Base-by-base conservation (phyloP, 768 basidiomycete genomes). In the Psilocybe cyanescens region DNA sequence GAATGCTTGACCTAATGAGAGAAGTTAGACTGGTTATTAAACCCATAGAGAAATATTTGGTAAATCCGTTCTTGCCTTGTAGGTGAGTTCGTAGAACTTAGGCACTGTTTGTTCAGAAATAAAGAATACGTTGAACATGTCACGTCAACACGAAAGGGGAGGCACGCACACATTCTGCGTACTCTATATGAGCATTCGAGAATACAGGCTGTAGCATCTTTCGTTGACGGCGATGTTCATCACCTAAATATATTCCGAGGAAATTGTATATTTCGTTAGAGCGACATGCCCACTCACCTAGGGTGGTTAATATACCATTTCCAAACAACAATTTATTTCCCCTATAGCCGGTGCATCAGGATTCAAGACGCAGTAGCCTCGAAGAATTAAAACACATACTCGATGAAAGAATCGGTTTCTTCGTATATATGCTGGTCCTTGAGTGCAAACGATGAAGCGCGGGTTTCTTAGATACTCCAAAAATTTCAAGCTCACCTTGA, bases 161-260 rank as follows among this genome's bases (percentile, higher is more conserved):
- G 19, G 19, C 19, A 24, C 31, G 45, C 52, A 76, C 78, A 62
- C 75, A 78, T 75, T 31, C 75, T 62, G 8, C 79, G 76, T 72
- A 82, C 19, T 19, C 19, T 19, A 19, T 72, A 61, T 81, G 77
- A 0, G 69, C 65, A 17, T 68, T 68, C 1, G 79, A 78, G 62
- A 83, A 83, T 1, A 81, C 76, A 1, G 81, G 81, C 53, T 78
- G 80, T 16, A 82, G 65, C 67, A 81, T 74, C 62, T 78, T 81
- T 28, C 79, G 70, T 61, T 80, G 80, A 47, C 71, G 77, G 17
- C 74, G 69, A 57, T 82, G 81, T 9, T 75, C 72, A 16, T 79
- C 76, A 11, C 80, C 80, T 79, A 39, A 8, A 28, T 8, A 24
- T 55, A 5, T 11, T 4, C n/a, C 29, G 37, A 12, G 2, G 47